Evolutionary conservation across 129 eudicot species (phyloP), one percentile per base, ranked within the genome.

Genomic region (Pittosporum tobira): DNA sequence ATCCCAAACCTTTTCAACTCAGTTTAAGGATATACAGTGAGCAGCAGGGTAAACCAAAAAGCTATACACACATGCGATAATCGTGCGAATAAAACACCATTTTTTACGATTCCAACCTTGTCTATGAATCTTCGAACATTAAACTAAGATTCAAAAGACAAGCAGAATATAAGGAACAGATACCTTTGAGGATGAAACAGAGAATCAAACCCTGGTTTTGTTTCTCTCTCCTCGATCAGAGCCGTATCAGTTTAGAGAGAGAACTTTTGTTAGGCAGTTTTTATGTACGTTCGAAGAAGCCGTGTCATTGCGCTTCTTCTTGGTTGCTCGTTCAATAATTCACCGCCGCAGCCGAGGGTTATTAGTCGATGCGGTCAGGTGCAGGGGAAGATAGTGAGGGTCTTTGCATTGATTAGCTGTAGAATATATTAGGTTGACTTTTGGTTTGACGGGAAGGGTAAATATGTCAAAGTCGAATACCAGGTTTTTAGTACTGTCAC

Each of bases 81-180:
- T 6, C 11, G 40, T 6, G 10, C 40, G 40, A 34, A 34, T 12
- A 34, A 12, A 34, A 34, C 7, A 9, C 40, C 40, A 34, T 34
- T 6, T 34, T 31, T 34, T 34, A 34, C 6, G 1, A 2, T 34
- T 34, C 40, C 10, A 34, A n/a, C 57, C 67, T 62, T 62, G 10
- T 27, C 29, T 45, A 31, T 22, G 42, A 58, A 51, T 63, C 34
- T 59, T 57, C 44, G 51, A 68, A 68, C 62, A 38, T 27, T 25
- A 73, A 51, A 31, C 16, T 18, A 62, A 12, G 61, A 68, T 57
- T 63, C 66, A 67, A 44, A 27, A 42, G 15, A 56, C 29, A 45
- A 19, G 16, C 2, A 24, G 43, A 37, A 6, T 61, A 73, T 13
- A 15, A 9, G 16, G 20, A 45, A 9, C 37, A 56, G 44, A 30